Evolutionary conservation across 768 basidiomycete species (phyloP), one percentile per base, ranked within the genome.

Genomic region (Suillus clintonianus): DNA sequence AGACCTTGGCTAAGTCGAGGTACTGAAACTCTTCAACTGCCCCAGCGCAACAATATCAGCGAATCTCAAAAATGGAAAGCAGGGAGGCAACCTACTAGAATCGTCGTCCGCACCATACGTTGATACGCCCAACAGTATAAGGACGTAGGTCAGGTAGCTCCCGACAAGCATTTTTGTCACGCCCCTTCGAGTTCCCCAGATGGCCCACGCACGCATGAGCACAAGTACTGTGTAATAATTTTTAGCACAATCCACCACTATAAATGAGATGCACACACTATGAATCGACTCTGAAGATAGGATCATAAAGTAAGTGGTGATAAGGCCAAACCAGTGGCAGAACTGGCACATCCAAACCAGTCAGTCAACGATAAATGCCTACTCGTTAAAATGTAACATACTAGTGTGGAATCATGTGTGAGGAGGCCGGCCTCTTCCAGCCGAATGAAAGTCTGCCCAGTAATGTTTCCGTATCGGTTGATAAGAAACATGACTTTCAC

Each of bases 401-500:
- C 73, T 1, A n/a, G 10, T 56, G 48, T 41, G 17, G 70, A 76
- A 6, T 54, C 19, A 2, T 65, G 61, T 11, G 32, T 54, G 30
- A 74, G 22, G 19, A 65, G 54, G 13, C 74, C 74, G 2, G 63
- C 61, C 55, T 74, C 73, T 27, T 71, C 67, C 6, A 74, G n/a
- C 45, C 59, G 42, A 0, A 74, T 24, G 32, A 71, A 63, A 4
- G 65, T 62, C 37, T 74, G 73, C 24, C 69, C 67, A 0, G 64
- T 37, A 55, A 74, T 32, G 30, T 59, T 66, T 0, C 56, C 63
- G 14, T 70, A 70, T 17, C 69, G 69, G 32, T 65, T 70, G 61
- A 69, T 27, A 11, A 71, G 59, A 51, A 71, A 71, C 37, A 67
- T 42, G 17, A 15, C 36, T 15, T 72, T 72, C n/a, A 60, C 54